Base-by-base conservation (phyloP, 2,329 filamentous ascomycete genomes). In the Botrytis fragariae region DNA sequence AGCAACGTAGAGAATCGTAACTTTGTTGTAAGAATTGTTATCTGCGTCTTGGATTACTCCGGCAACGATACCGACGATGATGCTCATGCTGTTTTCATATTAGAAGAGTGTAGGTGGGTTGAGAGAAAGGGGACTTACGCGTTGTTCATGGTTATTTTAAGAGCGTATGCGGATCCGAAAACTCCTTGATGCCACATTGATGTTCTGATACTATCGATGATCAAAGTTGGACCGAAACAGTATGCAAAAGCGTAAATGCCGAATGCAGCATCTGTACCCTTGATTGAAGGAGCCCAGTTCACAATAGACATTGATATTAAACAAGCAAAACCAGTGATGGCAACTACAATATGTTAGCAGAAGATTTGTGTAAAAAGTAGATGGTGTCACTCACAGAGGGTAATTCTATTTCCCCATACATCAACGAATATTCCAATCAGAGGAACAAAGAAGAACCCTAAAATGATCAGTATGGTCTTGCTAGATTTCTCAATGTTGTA, bases 111-210 rank as follows among this genome's bases (percentile, higher is more conserved):
- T 29, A 18, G 35, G 18, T 7, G 4, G 18, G 20, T 2, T 12
- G 16, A 16, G 10, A 32, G 20, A 16, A 25, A 10, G 4, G 12
- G 10, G 2, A 22, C 61, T 45, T n/a, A 84, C 83, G 83, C 82
- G 72, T 91, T 91, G 78, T 90, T 90, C 78, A 90, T 87, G 35
- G 86, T 86, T 51, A 90, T 85, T 74, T 91, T 91, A 72, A 90
- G 80, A 1, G 87, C 84, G 74, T 90, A 90, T 0, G 86, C 89
- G 0, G 87, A 86, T 0, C 88, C 89, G 73, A 90, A 91, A 0
- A 89, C 86, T 3, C 86, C 86, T 72, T 88, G 86, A 39, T 89
- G 84, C 86, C 87, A 89, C 79, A 91, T 85, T 0, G 85, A 84
- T 0, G 88, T 89, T 25, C 89, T 86, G 39, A 90, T 88, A 35